A percentile compares a stretch with the other conserved stretches of the same genome.
phyloP scores from a whole-genome alignment of 495 filamentous ascomycete genomes.

The Letharia columbiana region DNA sequence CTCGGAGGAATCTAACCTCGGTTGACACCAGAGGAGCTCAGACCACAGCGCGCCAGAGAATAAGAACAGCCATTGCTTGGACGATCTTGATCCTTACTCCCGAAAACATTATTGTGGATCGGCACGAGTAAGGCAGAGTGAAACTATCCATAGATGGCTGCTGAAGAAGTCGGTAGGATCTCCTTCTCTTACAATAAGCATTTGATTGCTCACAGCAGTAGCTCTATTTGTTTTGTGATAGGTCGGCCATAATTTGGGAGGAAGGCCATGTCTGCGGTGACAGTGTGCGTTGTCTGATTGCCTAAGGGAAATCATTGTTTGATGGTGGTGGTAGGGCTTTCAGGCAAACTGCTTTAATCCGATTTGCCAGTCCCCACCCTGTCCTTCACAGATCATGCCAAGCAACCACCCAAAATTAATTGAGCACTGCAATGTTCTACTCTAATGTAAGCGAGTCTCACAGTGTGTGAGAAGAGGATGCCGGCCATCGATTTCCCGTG shows the following conservation, averaged over 20 bases:
- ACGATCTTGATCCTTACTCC: neutral
- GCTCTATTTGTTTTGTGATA: neutral
- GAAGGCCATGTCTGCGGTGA: neutral
- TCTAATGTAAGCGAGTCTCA: neutral
- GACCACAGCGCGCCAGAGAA: neutral
- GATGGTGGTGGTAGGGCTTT: neutral
- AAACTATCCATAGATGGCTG: neutral
- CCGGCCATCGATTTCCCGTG: neutral
- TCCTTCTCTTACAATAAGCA: neutral
- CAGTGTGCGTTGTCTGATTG: neutral
- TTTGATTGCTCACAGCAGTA: neutral
- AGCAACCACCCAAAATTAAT: neutral
- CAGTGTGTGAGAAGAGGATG: neutral
- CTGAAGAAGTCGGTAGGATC: neutral
- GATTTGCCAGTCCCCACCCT: neutral
- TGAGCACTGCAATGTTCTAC: neutral
- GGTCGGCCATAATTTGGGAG: neutral
- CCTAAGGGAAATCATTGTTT: neutral
- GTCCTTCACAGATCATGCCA: neutral
- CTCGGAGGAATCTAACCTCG: conserved; percentile 2
- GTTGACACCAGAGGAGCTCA: conserved; percentile 1
- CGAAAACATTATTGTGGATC: neutral
- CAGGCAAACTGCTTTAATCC: neutral
- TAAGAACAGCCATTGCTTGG: neutral
- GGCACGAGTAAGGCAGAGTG: neutral